Evolutionary conservation across 1,284 basidiomycete species (phyloP).

Genomic region (Tilletia setariae): DNA sequence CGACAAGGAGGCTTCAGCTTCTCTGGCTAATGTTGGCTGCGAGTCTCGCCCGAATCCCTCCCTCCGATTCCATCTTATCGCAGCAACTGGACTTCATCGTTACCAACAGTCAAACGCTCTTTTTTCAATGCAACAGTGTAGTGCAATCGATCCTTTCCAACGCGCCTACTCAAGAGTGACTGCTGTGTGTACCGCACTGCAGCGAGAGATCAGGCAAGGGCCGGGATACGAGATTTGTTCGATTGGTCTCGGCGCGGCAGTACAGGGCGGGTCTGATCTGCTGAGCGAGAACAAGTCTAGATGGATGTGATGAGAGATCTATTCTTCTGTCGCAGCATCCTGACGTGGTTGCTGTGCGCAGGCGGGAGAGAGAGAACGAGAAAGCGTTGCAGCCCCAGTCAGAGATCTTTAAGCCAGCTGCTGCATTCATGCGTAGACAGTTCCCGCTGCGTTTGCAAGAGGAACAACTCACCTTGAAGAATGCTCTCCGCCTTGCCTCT

Average conservation of each 20-base stretch:
- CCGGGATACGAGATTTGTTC: too few species aligned
- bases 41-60: not conserved
- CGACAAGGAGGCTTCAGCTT: conserved; percentile 72
- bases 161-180: too few species aligned
- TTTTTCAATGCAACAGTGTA: not conserved
- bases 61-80: not conserved
- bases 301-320: not conserved
- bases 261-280: too few species aligned
- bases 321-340: conserved; percentile 36
- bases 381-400: too few species aligned
- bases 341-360: conserved; percentile 27
- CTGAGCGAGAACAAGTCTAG: too few species aligned
- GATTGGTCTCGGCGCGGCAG: too few species aligned
- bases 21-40: conserved; percentile 27
- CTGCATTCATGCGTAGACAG: too few species aligned
- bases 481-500: conserved; percentile 56
- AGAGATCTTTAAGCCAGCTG: too few species aligned
- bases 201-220: too few species aligned
- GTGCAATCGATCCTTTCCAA: too few species aligned
- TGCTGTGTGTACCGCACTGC: too few species aligned
- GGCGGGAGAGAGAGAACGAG: not conserved
- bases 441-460: conserved; percentile 10
- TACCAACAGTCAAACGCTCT: not conserved
- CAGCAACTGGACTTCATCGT: too few species aligned
- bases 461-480: conserved; percentile 57